Conservation (phyloP, 805 yeast species). For the Diddensiella caesifluorescens region DNA sequence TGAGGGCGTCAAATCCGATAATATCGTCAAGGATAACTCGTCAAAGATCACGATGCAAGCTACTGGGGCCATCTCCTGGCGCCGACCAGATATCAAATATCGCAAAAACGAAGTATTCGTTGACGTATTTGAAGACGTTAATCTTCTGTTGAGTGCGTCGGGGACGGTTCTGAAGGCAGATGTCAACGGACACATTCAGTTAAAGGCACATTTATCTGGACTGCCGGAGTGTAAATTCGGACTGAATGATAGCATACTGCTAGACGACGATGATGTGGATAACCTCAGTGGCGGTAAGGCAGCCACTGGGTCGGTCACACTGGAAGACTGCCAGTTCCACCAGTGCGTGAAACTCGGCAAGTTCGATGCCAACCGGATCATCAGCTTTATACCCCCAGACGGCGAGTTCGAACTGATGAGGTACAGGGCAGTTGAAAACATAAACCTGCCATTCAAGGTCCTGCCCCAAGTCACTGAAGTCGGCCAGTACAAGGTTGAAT, state of each 20-base stretch:
- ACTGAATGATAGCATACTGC: constrained; percentile 49
- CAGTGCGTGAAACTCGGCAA: constrained; percentile 74
- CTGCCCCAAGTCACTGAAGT: constrained; percentile 47
- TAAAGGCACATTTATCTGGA: constrained; percentile 72
- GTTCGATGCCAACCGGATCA: constrained; percentile 58
- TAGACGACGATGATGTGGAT: constrained; percentile 22
- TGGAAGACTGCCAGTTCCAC: constrained; percentile 81
- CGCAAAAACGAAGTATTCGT: constrained; percentile 75
- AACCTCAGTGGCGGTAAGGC: constrained; percentile 30
- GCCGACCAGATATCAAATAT: constrained; percentile 64
- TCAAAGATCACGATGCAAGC: constrained; percentile 33
- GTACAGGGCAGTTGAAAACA: constrained; percentile 54
- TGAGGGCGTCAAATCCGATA: constrained; percentile 23
- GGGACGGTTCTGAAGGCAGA: constrained; percentile 57
- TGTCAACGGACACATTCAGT: constrained; percentile 68
- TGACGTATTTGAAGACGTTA: constrained; percentile 70
- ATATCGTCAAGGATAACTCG: constrained; percentile 15
- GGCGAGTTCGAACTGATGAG: constrained; percentile 80
- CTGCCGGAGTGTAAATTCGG: constrained; percentile 82
- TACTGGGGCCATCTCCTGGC: constrained; percentile 56
- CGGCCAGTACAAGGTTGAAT: constrained; percentile 45
- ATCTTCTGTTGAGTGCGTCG: constrained; percentile 58
- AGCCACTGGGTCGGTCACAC: constrained; percentile 45
- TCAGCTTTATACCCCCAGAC: constrained; percentile 81
- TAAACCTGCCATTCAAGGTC: constrained; percentile 66